phyloP scores from a whole-genome alignment of 306 rosid genomes.

The Canavalia ensiformis region DNA sequence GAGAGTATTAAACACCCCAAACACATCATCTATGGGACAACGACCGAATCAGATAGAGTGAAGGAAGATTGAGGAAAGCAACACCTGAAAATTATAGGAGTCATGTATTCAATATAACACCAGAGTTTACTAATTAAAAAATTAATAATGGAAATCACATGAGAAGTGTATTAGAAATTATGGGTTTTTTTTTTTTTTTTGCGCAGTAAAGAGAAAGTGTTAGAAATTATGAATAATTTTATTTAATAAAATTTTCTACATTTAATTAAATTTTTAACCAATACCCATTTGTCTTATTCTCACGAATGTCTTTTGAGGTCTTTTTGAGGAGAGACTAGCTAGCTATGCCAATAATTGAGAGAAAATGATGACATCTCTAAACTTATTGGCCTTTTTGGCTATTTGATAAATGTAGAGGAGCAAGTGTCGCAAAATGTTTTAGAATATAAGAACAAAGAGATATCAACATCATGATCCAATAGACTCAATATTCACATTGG shows the following conservation, averaged over 20 bases:
- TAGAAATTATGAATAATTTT: no score
- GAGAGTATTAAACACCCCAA: no score
- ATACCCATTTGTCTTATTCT: no score
- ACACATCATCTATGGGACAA: not conserved
- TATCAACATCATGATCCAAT: slow-evolving; percentile 51
- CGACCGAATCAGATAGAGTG: not conserved
- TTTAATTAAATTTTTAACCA: no score
- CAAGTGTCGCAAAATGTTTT: slow-evolving; percentile 26
- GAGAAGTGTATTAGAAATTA: no score
- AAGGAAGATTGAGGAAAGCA: not conserved
- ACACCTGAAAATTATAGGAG: slow-evolving; percentile 17
- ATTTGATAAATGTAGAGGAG: slow-evolving; percentile 30
- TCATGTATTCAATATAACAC: slow-evolving; percentile 3
- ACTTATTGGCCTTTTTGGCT: slow-evolving; percentile 22
- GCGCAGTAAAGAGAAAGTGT: no score
- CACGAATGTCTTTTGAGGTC: not conserved
- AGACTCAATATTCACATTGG: slow-evolving; percentile 28
- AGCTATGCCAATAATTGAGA: slow-evolving; percentile 47
- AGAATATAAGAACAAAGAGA: slow-evolving; percentile 39
- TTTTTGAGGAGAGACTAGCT: slow-evolving; percentile 21
- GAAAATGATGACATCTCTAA: slow-evolving; percentile 40
- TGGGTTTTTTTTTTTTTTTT: no score
- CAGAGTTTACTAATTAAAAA: no score
- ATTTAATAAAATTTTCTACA: no score
- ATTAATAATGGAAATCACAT: no score